These are phyloP conservation scores for Zalerion maritima DNA, from an alignment of 495 filamentous ascomycete genomes.

Conservation along the genomic window DNA sequence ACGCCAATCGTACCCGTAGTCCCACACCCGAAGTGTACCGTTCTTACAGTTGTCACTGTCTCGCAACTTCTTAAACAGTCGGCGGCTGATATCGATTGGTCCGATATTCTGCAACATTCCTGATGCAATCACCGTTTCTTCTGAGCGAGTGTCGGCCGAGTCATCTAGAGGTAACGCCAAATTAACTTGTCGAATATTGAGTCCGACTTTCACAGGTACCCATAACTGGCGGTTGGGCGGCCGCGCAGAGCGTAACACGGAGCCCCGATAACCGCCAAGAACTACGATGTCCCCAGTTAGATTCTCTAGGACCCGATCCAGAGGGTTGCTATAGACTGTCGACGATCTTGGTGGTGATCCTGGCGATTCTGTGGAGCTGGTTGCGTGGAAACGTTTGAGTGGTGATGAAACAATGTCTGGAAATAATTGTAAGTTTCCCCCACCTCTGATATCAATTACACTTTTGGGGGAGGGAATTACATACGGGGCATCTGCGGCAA, in stretches of 20 bases:
- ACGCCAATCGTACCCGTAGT: conserved; percentile 96
- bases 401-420: conserved; percentile 2
- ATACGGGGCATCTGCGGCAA: conserved; percentile 50
- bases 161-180: conserved; percentile 72
- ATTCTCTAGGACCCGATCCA: conserved; percentile 51
- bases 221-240: conserved; percentile 72
- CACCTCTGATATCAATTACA: conserved; percentile 8
- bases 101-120: conserved; percentile 86
- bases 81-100: conserved; percentile 75
- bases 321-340: conserved; percentile 21
- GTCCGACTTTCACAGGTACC: conserved; percentile 86
- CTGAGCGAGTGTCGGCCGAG: conserved; percentile 78
- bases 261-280: conserved; percentile 84
- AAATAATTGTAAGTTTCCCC: conserved; percentile 7
- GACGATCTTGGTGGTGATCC: conserved; percentile 9
- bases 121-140: conserved; percentile 61
- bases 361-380: conserved; percentile 4
- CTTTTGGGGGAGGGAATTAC: conserved; percentile 29
- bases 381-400: too few species aligned
- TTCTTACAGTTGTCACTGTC: conserved; percentile 55
- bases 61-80: conserved; percentile 63
- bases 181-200: conserved; percentile 86
- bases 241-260: conserved; percentile 71
- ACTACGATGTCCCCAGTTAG: conserved; percentile 77
- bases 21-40: conserved; percentile 62